A percentile compares a stretch with the other conserved stretches of the same genome.
These are phyloP conservation scores for Cyclotella kingstonii DNA, from an alignment of 108 stramenopile species.

Conservation along the genomic window DNA sequence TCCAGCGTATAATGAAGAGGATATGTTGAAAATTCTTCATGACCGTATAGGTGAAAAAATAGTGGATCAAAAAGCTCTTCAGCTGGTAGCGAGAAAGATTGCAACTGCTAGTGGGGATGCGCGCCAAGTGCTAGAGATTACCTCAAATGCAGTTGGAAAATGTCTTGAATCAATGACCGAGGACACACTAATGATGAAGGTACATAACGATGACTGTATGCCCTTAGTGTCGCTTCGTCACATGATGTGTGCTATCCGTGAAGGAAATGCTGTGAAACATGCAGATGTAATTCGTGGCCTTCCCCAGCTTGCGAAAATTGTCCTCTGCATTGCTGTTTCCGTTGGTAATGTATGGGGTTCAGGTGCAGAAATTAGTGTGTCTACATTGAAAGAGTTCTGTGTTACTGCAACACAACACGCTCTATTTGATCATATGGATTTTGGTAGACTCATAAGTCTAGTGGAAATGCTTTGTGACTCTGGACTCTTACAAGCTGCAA, in stretches of 20 bases:
- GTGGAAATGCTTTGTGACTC: constrained; percentile 49
- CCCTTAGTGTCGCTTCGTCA: constrained; percentile 59
- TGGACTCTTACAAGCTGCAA: constrained; percentile 32
- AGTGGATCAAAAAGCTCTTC: constrained; percentile 55
- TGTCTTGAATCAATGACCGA: constrained; percentile 10
- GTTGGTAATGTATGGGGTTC: constrained; percentile 28
- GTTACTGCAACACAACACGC: constrained; percentile 18
- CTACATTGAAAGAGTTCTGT: constrained; percentile 30
- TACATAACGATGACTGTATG: constrained; percentile 8
- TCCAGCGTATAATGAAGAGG: constrained; percentile 49
- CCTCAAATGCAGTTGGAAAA: constrained; percentile 38
- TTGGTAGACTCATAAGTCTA: constrained; percentile 36
- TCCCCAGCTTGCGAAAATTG: constrained; percentile 48
- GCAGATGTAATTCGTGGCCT: constrained; percentile 48
- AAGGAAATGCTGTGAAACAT: constrained; percentile 29
- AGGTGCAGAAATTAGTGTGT: constrained; percentile 33
- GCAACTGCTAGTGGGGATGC: constrained; percentile 65
- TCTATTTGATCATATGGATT: constrained; percentile 14
- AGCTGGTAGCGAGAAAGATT: constrained; percentile 55
- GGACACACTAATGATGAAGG: constrained; percentile 5
- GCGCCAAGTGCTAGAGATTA: constrained; percentile 53
- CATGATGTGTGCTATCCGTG: constrained; percentile 54
- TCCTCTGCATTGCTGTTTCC: constrained; percentile 53
- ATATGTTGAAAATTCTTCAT: constrained; percentile 50
- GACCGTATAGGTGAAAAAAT: constrained; percentile 55